These are phyloP conservation scores for Saccharomycodes ludwigii DNA, from an alignment of 805 yeast genomes.

Conservation along the genomic window DNA sequence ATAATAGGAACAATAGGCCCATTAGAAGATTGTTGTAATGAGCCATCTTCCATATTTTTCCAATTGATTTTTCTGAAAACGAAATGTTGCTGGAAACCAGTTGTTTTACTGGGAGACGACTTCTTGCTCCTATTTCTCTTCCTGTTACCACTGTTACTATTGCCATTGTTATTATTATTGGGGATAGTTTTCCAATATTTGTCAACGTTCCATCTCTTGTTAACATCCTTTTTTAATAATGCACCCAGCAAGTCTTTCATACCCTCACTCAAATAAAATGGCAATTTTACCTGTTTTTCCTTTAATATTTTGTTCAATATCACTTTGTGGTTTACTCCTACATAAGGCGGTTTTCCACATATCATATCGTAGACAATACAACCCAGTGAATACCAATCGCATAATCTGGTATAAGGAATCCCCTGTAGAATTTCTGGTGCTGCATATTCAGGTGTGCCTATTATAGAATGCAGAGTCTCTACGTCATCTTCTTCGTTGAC, in stretches of 20 bases:
- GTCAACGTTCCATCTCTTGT: conserved; percentile 51
- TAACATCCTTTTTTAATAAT: conserved; percentile 56
- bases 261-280: conserved; percentile 65
- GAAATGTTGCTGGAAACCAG: conserved; percentile 44
- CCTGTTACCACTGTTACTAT: conserved; percentile 3
- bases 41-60: conserved; percentile 41
- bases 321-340: conserved; percentile 66
- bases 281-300: conserved; percentile 44
- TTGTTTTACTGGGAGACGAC: conserved; percentile 18
- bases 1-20: conserved; percentile 82
- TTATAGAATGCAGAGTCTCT: conserved; percentile 25
- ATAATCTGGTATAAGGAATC: conserved; percentile 60
- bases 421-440: conserved; percentile 85
- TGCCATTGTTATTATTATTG: not conserved
- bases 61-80: conserved; percentile 72
- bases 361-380: conserved; percentile 69
- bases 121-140: conserved; percentile 18
- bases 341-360: conserved; percentile 81
- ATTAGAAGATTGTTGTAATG: conserved; percentile 27
- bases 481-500: conserved; percentile 18
- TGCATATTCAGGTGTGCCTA: conserved; percentile 39
- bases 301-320: conserved; percentile 65
- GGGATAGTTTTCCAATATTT: conserved; percentile 27
- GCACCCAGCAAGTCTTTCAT: conserved; percentile 65
- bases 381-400: conserved; percentile 91